Evolutionary conservation across 2,329 filamentous ascomycete species (phyloP).

Genomic region (Cryphonectria japonica): DNA sequence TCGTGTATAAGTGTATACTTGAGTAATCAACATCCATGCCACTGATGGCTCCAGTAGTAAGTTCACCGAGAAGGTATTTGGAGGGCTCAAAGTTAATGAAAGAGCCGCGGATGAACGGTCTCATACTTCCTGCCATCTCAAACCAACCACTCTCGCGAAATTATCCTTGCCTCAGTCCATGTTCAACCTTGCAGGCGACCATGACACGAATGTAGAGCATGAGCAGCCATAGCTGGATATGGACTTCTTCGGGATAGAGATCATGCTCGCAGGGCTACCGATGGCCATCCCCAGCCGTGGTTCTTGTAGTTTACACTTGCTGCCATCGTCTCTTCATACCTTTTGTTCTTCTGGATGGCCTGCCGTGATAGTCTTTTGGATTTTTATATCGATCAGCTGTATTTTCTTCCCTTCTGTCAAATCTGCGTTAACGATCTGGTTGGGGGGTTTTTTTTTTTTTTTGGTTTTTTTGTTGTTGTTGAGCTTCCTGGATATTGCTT

Average conservation of each 20-base stretch:
- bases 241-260: neutral
- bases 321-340: neutral
- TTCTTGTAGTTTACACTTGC: neutral
- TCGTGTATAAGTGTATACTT: neutral
- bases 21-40: neutral
- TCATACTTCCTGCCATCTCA: neutral
- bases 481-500: neutral
- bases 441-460: no score
- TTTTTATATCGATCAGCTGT: neutral
- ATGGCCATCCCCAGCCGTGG: neutral
- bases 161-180: neutral
- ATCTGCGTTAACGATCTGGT: neutral
- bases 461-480: neutral
- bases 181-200: neutral
- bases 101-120: neutral
- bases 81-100: neutral
- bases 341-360: neutral
- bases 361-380: neutral
- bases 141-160: neutral
- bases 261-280: neutral
- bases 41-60: neutral
- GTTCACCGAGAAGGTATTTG: neutral
- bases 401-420: neutral
- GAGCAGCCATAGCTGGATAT: neutral
- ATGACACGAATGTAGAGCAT: neutral